Conservation (phyloP, 2,329 filamentous ascomycete genomes). For the Rhinocladiella similis region DNA sequence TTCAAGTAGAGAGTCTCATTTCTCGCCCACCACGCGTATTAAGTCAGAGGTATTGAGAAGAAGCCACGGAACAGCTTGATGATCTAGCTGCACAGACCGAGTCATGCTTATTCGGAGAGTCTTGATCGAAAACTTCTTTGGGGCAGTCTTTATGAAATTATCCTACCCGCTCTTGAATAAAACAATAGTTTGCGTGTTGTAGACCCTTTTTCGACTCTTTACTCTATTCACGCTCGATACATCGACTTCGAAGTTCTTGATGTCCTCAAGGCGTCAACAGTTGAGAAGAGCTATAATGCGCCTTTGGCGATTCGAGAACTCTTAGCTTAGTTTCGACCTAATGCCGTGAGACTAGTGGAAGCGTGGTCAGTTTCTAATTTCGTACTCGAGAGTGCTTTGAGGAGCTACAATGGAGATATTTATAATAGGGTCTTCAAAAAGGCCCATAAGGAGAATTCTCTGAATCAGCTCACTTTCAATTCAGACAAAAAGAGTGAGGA, state of each 20-base stretch:
- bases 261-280: conserved; percentile 63
- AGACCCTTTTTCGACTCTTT: conserved; percentile 62
- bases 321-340: conserved; percentile 68
- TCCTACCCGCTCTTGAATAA: conserved; percentile 56
- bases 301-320: conserved; percentile 53
- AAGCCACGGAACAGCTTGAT: conserved; percentile 74
- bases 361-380: conserved; percentile 75
- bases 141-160: conserved; percentile 58
- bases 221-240: conserved; percentile 65
- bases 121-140: conserved; percentile 76
- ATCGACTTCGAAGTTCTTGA: conserved; percentile 71
- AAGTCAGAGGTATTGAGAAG: conserved; percentile 72
- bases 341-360: conserved; percentile 70
- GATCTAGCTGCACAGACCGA: conserved; percentile 74
- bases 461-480: conserved; percentile 54
- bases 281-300: too few relatives aligned
- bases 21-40: conserved; percentile 62
- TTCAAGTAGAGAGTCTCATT: conserved; percentile 69
- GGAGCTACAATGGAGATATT: conserved; percentile 53
- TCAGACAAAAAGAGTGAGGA: conserved; percentile 50
- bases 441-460: conserved; percentile 52
- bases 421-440: conserved; percentile 56
- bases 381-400: conserved; percentile 66
- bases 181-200: conserved; percentile 58
- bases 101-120: conserved; percentile 75